Evolutionary conservation across 1,284 basidiomycete genomes (phyloP), one percentile per base, ranked within the genome.

Genomic region (Marasmius sp.): DNA sequence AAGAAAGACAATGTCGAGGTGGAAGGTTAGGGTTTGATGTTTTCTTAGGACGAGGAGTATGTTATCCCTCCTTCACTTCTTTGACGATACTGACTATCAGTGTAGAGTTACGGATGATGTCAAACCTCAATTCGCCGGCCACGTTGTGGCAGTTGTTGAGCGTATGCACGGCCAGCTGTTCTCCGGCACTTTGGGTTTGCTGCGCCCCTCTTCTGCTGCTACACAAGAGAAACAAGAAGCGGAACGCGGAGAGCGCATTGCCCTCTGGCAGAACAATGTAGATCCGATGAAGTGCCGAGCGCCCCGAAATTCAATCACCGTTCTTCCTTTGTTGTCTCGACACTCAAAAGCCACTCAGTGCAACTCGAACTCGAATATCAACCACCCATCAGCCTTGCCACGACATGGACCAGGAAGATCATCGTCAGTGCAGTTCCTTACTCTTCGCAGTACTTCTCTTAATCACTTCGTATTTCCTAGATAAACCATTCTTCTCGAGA

Each of bases 1-100:
- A 98, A 98, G 84, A 98, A 98, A 79, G 97, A 99, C 72, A 97
- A 99, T 70, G 95, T 99, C 34, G 97, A 99, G 74, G 97, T 99
- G 39, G 97, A 99, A 79, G 97, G 97, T 7, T 97, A 98, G 76
- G 97, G 96, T 9, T 79, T 98, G 66, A 92, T 94, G 80, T 79
- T 99, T 60, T 97, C 99, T 66, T 96, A 98, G 70, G 97, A 99
- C 70, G 96, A 98, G 78, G 95, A 97, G 89, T 94, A 76, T 61
- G 87, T 78, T 18, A 8, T 41, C 36, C 57, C 58, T 54, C 7
- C 58, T 53, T 33, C 22, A 65, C 36, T 51, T 18, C 3, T 51
- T 36, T 43, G 20, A 10, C 34, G 34, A 61, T 61, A 55, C 34
- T 64, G 59, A 52, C 65, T 68, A 53, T 16, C 22, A 36, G 62